These are phyloP conservation scores for Phalaenopsis hybrid DNA, from an alignment of 116 monocot species.

Conservation along the genomic window DNA sequence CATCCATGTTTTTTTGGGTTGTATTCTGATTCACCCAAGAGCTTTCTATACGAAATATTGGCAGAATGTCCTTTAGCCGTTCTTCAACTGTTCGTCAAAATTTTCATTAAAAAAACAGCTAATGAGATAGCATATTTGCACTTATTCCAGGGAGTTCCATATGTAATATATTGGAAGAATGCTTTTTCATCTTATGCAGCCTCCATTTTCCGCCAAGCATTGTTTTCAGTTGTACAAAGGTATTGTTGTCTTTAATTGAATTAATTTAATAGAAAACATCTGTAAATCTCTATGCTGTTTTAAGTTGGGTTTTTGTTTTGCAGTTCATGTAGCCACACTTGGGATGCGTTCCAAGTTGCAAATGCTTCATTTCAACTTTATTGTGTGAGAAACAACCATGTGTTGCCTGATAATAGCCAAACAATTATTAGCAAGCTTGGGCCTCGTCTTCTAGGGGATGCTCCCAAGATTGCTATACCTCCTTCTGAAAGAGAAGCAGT, in stretches of 20 bases:
- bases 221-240: conserved; percentile 75
- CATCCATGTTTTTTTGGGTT: no score
- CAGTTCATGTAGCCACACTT: conserved; percentile 72
- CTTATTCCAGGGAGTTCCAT: conserved; percentile 54
- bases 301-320: conserved; percentile 6
- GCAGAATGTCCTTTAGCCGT: no score
- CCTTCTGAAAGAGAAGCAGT: conserved; percentile 26
- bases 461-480: conserved; percentile 52
- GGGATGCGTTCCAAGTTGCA: conserved; percentile 87
- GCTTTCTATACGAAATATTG: no score
- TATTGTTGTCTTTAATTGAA: conserved; percentile 11
- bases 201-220: conserved; percentile 66
- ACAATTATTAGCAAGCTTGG: conserved; percentile 37
- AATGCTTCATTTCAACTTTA: conserved; percentile 67
- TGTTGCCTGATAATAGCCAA: conserved; percentile 26
- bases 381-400: conserved; percentile 43
- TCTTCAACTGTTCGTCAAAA: not conserved
- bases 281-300: not conserved
- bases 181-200: conserved; percentile 55
- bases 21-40: no score
- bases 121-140: not conserved
- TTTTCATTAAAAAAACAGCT: not conserved
- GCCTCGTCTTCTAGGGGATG: conserved; percentile 62
- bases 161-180: conserved; percentile 80
- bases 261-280: no score